Conservation (phyloP, 169 alveolate genomes). For the Cryptosporidium viatorum region DNA sequence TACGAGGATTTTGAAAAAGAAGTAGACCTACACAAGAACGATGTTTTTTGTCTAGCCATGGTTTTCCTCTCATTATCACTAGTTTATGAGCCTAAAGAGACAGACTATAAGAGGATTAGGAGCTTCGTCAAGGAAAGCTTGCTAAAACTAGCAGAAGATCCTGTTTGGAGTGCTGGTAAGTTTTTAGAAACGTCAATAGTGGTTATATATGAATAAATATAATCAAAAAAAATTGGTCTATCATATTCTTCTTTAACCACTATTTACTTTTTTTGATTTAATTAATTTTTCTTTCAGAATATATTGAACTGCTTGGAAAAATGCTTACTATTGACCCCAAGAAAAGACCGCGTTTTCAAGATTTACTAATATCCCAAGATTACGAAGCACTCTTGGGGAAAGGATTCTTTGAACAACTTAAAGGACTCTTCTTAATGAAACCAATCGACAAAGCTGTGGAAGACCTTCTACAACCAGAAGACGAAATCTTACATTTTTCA, state of each 20-base stretch:
- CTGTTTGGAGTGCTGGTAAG: conserved; percentile 75
- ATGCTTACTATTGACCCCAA: conserved; percentile 60
- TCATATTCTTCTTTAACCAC: neutral
- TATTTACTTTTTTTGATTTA: neutral
- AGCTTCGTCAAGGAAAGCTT: conserved; percentile 40
- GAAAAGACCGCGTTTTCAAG: conserved; percentile 55
- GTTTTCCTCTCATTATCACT: conserved; percentile 52
- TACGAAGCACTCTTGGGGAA: conserved; percentile 40
- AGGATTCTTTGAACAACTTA: conserved; percentile 51
- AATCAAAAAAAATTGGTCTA: neutral
- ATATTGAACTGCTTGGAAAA: conserved; percentile 42
- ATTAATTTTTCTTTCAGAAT: neutral
- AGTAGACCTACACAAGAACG: conserved; percentile 48
- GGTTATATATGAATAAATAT: neutral
- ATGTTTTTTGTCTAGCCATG: conserved; percentile 66
- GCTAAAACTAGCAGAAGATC: conserved; percentile 16
- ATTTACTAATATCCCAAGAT: conserved; percentile 20
- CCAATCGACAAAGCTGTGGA: neutral
- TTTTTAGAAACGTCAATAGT: neutral
- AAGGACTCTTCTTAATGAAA: conserved; percentile 24
- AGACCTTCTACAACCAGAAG: conserved; percentile 39
- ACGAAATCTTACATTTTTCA: conserved; percentile 51
- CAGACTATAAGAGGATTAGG: conserved; percentile 10
- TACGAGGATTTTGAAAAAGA: conserved; percentile 61
- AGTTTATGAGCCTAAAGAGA: conserved; percentile 34